A percentile compares a stretch with the other conserved stretches of the same genome.
Evolutionary conservation across 108 stramenopile genomes (phyloP).

Genomic region (Cyclostephanos tholiformis): DNA sequence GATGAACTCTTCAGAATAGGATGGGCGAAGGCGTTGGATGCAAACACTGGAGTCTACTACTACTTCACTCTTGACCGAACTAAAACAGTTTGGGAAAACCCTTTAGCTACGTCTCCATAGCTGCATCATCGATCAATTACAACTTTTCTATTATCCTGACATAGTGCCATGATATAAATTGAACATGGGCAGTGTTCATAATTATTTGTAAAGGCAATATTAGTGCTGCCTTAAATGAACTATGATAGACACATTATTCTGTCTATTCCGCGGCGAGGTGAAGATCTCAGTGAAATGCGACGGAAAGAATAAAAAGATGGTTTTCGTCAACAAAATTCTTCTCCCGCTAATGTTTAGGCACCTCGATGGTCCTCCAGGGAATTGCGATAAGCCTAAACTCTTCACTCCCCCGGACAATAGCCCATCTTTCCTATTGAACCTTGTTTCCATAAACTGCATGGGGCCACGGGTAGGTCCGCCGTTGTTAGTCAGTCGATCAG

Average conservation of each 20-base stretch:
- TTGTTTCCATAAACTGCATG: constrained; percentile 26
- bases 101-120: constrained; percentile 37
- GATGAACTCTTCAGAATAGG: constrained; percentile 82
- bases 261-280: too few relatives aligned
- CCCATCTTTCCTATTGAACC: background rate
- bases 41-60: constrained; percentile 81
- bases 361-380: too few relatives aligned
- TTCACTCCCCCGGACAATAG: too few relatives aligned
- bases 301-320: too few relatives aligned
- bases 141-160: background rate
- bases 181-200: background rate
- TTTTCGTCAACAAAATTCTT: too few relatives aligned
- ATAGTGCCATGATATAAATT: background rate
- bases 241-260: too few relatives aligned
- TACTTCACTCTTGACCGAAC: constrained; percentile 87
- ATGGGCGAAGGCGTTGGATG: constrained; percentile 89
- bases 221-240: too few relatives aligned
- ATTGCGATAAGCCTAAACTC: too few relatives aligned
- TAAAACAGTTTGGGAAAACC: constrained; percentile 86
- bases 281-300: too few relatives aligned
- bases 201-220: background rate
- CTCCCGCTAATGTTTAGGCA: too few relatives aligned
- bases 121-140: background rate
- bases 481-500: background rate
- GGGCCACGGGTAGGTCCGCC: background rate